A percentile compares a stretch with the other conserved stretches of the same genome.
Conservation (phyloP, 306 rosid genomes). For the Sicyos edulis region DNA sequence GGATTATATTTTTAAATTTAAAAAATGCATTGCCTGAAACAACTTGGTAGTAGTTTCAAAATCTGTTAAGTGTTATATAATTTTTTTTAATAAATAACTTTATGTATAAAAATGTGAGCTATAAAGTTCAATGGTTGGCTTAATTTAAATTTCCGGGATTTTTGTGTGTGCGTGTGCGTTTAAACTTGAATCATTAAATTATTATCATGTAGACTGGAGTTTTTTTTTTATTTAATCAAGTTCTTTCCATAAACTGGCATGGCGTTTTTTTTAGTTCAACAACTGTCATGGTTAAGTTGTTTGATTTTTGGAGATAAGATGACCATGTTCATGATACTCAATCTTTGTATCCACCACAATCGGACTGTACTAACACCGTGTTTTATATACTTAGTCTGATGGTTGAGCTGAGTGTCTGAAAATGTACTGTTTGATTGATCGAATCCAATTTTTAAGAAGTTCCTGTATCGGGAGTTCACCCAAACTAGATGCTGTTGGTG, state of each 20-base stretch:
- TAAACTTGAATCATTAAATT: not conserved
- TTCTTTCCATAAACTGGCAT: not conserved
- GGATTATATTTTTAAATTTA: not conserved
- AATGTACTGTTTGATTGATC: not conserved
- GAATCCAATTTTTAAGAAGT: not conserved
- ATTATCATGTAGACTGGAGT: not conserved
- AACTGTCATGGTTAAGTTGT: not conserved
- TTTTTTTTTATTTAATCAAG: not conserved
- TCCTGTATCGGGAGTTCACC: not conserved
- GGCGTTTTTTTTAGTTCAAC: not conserved
- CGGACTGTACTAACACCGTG: not conserved
- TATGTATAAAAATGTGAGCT: not conserved
- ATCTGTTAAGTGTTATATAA: not conserved
- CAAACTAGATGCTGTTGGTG: not conserved
- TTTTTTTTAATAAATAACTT: not conserved
- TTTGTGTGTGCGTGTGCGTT: too few relatives aligned
- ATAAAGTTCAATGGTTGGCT: not conserved
- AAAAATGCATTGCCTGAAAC: not conserved
- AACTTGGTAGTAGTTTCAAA: not conserved
- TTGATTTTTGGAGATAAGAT: not conserved
- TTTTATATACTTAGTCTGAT: not conserved
- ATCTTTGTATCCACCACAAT: not conserved
- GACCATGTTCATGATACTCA: not conserved
- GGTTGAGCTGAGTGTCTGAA: not conserved
- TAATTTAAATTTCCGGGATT: not conserved